These are phyloP conservation scores for Zelopaecilomyces penicillatus DNA, from an alignment of 2,329 filamentous ascomycete species.

Conservation along the genomic window DNA sequence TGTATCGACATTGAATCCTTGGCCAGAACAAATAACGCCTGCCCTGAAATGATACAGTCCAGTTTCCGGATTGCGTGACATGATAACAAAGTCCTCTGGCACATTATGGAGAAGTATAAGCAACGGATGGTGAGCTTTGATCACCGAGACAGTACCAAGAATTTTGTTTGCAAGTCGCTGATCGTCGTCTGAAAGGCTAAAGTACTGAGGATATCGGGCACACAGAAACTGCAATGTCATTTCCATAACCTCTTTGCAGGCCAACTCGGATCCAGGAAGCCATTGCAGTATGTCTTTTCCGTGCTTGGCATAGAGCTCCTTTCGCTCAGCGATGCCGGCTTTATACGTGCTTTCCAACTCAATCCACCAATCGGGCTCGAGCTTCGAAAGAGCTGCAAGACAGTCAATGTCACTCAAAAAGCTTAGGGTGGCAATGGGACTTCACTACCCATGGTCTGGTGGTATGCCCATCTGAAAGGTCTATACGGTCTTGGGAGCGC, in stretches of 20 bases:
- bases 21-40: constrained; percentile 66
- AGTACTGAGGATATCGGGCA: constrained; percentile 67
- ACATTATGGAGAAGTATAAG: constrained; percentile 67
- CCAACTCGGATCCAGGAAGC: constrained; percentile 68
- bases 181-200: constrained; percentile 49
- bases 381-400: constrained; percentile 60
- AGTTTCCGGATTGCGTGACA: constrained; percentile 60
- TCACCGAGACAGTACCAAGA: constrained; percentile 50
- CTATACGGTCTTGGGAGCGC: constrained; percentile 68
- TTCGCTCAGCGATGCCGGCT: constrained; percentile 58
- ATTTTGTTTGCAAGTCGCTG: constrained; percentile 57
- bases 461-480: constrained; percentile 76
- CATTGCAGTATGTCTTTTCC: constrained; percentile 56
- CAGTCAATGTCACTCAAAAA: neutral
- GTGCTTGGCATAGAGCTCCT: constrained; percentile 54
- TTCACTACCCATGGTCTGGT: constrained; percentile 79
- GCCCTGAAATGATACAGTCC: constrained; percentile 69
- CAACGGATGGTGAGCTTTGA: constrained; percentile 56
- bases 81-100: constrained; percentile 77
- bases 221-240: constrained; percentile 76
- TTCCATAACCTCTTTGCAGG: constrained; percentile 81
- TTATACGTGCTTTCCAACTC: constrained; percentile 71
- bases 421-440: constrained; percentile 10
- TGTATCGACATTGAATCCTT: constrained; percentile 69
- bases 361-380: constrained; percentile 83